These are phyloP conservation scores for Aspergillus ellipticus DNA, from an alignment of 495 filamentous ascomycete genomes.

Conservation along the genomic window DNA sequence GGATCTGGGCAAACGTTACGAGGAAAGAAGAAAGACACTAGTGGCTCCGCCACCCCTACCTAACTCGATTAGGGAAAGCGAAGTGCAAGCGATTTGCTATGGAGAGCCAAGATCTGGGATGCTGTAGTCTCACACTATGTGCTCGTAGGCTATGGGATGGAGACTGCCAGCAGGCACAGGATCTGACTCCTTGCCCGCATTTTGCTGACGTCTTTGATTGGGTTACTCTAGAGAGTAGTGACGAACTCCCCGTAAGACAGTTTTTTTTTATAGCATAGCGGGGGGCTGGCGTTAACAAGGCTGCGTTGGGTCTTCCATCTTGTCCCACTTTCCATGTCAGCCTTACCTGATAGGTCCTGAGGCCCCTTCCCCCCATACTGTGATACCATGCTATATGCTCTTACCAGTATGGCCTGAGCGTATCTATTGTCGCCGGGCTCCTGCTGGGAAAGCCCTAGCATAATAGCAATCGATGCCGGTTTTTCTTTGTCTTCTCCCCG, in stretches of 20 bases:
- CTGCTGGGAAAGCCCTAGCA: no score
- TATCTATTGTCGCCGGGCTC: no score
- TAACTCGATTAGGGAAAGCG: conserved; percentile 24
- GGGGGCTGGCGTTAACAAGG: conserved; percentile 25
- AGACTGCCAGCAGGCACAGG: background rate
- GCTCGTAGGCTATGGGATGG: background rate
- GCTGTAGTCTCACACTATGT: background rate
- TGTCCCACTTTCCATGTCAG: background rate
- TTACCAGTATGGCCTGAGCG: no score
- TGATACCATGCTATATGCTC: no score
- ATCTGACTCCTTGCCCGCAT: background rate
- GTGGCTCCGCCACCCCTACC: conserved; percentile 35
- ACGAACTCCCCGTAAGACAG: no score
- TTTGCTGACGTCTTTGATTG: background rate
- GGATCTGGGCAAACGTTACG: conserved; percentile 85
- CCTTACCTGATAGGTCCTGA: background rate
- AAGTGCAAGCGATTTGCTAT: background rate
- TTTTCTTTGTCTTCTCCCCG: no score
- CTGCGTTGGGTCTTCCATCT: background rate
- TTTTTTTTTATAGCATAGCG: conserved; percentile 25
- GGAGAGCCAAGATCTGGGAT: no score
- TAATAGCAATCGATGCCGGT: no score
- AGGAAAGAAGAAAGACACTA: conserved; percentile 53
- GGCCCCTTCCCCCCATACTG: no score
- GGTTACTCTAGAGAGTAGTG: no score